Evolutionary conservation across 1,139 yeast species (phyloP).

Genomic region (Arxiozyma bovina): DNA sequence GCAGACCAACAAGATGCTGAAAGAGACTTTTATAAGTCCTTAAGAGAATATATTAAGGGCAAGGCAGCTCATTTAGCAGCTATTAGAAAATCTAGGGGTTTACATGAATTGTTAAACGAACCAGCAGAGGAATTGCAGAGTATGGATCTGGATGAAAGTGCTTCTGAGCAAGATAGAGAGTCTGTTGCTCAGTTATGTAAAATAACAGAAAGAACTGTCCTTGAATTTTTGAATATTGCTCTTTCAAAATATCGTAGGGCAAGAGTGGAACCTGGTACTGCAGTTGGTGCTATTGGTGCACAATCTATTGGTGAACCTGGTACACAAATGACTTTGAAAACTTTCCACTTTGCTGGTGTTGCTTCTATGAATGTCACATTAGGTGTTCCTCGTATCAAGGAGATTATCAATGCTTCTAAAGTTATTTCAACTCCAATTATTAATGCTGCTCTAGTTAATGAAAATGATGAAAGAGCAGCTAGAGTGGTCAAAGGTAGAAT

Average conservation of each 20-base stretch:
- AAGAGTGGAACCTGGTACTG: constrained; percentile 97
- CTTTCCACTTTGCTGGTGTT: constrained; percentile 99
- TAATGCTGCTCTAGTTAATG: constrained; percentile 87
- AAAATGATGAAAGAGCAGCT: constrained; percentile 93
- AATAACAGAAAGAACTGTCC: constrained; percentile 53
- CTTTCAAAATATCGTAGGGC: constrained; percentile 79
- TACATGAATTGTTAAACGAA: constrained; percentile 38
- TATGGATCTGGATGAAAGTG: constrained; percentile 41
- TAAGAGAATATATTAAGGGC: constrained; percentile 50
- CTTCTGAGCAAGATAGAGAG: constrained; percentile 31
- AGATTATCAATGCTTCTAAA: constrained; percentile 94
- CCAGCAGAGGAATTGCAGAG: constrained; percentile 37
- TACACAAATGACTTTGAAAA: constrained; percentile 96
- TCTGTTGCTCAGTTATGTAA: constrained; percentile 70
- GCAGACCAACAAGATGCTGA: constrained; percentile 83
- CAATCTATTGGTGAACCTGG: constrained; percentile 99
- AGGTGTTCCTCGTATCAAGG: constrained; percentile 99
- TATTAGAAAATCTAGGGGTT: constrained; percentile 48
- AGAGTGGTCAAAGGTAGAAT: constrained; percentile 96
- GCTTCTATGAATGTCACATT: constrained; percentile 98
- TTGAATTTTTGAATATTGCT: constrained; percentile 67
- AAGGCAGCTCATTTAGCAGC: constrained; percentile 52
- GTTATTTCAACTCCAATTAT: constrained; percentile 94
- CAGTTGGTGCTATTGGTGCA: constrained; percentile 99
- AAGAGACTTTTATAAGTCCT: constrained; percentile 68